Percentiles rank a stretch among this genome's conserved stretches.
Conservation (phyloP, 345 rosid genomes). For the Hibiscus trionum region DNA sequence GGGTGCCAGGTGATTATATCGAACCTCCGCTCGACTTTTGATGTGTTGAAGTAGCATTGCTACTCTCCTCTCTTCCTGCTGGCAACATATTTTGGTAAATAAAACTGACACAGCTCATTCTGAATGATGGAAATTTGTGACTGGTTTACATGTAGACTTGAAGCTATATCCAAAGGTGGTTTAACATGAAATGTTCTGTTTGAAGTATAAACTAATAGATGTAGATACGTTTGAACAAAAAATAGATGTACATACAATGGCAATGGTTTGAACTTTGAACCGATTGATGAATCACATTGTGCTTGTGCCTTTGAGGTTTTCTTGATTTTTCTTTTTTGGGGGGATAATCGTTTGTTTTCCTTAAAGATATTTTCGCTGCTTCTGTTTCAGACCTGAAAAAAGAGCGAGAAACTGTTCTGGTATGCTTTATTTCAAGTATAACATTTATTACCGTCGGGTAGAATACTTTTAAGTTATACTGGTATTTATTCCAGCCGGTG, state of each 20-base stretch:
- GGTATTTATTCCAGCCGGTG: no score
- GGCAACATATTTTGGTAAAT: constrained; percentile 13
- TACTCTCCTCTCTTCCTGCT: not conserved
- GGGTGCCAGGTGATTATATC: constrained; percentile 86
- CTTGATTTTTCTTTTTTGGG: not conserved
- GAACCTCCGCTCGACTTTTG: constrained; percentile 57
- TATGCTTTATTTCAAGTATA: no score
- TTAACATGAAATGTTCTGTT: not conserved
- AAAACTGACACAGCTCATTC: constrained; percentile 14
- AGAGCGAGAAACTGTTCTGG: no score
- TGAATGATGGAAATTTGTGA: constrained; percentile 10
- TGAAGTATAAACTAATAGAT: not conserved
- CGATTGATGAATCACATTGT: not conserved
- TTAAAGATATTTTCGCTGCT: not conserved
- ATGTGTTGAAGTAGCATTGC: constrained; percentile 38
- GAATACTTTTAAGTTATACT: no score
- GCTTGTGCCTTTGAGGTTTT: not conserved
- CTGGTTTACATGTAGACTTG: constrained; percentile 4
- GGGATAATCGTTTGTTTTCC: no score
- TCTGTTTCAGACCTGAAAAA: no score
- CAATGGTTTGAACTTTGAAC: not conserved
- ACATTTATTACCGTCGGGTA: no score
- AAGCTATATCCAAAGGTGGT: not conserved
- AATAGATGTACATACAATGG: not conserved
- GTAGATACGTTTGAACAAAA: no score